Evolutionary conservation across 805 yeast species (phyloP).

Genomic region (Kurtzmaniella cleridarum): DNA sequence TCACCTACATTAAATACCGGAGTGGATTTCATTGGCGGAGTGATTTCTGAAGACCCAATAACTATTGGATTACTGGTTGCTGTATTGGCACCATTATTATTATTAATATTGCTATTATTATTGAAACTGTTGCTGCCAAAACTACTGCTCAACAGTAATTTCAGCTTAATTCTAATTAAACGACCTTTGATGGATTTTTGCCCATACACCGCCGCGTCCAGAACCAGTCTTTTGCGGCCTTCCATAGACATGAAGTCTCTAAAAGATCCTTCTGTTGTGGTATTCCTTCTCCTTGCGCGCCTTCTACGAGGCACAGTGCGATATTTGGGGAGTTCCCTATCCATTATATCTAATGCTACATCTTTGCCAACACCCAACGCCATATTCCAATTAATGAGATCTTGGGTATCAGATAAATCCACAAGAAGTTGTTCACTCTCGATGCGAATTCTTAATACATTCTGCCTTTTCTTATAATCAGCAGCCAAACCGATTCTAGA

Average conservation of each 20-base stretch:
- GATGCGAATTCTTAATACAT: conserved; percentile 67
- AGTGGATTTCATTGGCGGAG: neutral
- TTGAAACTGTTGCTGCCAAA: neutral
- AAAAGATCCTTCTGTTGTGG: neutral
- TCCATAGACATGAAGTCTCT: neutral
- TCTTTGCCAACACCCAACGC: conserved; percentile 72
- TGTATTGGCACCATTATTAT: conserved; percentile 8
- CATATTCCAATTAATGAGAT: conserved; percentile 74
- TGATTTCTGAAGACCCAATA: neutral
- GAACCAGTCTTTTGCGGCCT: neutral
- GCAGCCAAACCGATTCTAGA: conserved; percentile 80
- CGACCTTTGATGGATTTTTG: conserved; percentile 1
- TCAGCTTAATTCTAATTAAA: conserved; percentile 3
- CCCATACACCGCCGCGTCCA: conserved; percentile 1
- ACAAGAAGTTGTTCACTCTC: conserved; percentile 81
- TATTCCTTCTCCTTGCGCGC: conserved; percentile 29
- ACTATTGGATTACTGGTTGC: neutral
- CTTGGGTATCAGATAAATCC: conserved; percentile 55
- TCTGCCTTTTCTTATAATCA: conserved; percentile 69
- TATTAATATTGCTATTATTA: conserved; percentile 7
- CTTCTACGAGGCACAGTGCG: conserved; percentile 79
- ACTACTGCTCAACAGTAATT: conserved; percentile 5
- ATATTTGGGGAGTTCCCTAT: conserved; percentile 68
- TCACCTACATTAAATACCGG: neutral
- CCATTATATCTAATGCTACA: conserved; percentile 68